Evolutionary conservation across 129 eudicot genomes (phyloP).

Genomic region (Gnaphalium uliginosum): DNA sequence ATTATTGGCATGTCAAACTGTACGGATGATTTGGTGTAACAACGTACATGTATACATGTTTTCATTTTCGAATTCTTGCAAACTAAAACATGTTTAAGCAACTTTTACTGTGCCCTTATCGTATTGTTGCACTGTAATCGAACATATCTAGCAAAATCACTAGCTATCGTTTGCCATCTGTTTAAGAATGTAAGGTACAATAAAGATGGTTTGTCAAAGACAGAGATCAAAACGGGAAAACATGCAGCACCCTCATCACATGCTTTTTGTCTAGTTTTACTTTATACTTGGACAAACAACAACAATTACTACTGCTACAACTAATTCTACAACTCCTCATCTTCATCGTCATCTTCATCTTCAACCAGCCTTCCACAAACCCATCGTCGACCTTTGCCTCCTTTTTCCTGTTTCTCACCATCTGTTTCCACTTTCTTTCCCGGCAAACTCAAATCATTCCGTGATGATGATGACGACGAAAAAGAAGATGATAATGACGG

Average conservation of each 20-base stretch:
- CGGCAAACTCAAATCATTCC: constrained; percentile 28
- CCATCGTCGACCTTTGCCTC: constrained; percentile 65
- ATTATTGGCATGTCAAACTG: no score
- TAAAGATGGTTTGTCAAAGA: constrained; percentile 1
- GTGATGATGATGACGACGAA: constrained; percentile 9
- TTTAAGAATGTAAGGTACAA: not conserved
- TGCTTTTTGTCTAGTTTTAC: constrained; percentile 26
- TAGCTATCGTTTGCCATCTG: constrained; percentile 1
- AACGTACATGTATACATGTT: not conserved
- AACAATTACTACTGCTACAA: constrained; percentile 17
- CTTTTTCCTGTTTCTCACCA: constrained; percentile 30
- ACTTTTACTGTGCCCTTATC: not conserved
- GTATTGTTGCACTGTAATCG: not conserved
- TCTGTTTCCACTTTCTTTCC: constrained; percentile 30
- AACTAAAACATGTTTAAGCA: not conserved
- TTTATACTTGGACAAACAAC: constrained; percentile 26
- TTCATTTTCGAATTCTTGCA: no score
- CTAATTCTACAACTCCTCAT: not conserved
- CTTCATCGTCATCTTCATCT: not conserved
- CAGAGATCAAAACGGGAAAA: constrained; percentile 28
- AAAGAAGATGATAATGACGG: not conserved
- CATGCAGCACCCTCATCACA: constrained; percentile 19
- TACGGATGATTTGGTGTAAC: not conserved
- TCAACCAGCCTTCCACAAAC: constrained; percentile 89
- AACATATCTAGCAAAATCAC: constrained; percentile 1